phyloP scores from a whole-genome alignment of 2,329 filamentous ascomycete genomes.

The Pseudogymnoascus pannorum region DNA sequence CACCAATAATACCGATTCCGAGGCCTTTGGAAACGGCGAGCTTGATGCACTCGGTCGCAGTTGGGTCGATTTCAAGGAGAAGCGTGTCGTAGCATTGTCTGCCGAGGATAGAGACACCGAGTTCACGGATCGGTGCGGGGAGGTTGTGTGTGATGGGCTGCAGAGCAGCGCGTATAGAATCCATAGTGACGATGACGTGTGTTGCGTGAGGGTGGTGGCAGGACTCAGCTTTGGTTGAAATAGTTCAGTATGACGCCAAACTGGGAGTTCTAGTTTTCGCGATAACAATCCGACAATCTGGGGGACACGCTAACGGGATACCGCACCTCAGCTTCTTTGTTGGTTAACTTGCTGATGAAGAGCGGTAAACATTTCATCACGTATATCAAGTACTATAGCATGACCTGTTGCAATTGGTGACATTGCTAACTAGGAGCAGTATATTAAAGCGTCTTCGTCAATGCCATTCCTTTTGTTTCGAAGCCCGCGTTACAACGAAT shows the following conservation, averaged over 20 bases:
- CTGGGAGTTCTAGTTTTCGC: not conserved
- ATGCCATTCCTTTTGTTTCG: not conserved
- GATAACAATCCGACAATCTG: not conserved
- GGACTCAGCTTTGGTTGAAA: not conserved
- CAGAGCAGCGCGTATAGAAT: conserved; percentile 29
- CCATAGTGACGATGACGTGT: not conserved
- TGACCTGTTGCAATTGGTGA: not conserved
- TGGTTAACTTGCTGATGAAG: not conserved
- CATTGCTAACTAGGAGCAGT: not conserved
- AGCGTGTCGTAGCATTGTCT: conserved; percentile 77
- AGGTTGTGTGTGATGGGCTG: conserved; percentile 65
- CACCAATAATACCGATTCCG: conserved; percentile 86
- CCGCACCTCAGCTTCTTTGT: not conserved
- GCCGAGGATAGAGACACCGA: conserved; percentile 74
- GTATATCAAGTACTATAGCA: not conserved
- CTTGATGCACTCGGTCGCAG: conserved; percentile 72
- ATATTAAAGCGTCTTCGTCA: not conserved
- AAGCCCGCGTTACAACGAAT: not conserved
- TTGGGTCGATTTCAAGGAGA: conserved; percentile 74
- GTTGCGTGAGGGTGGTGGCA: not conserved
- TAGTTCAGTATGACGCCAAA: not conserved
- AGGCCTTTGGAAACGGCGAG: conserved; percentile 87
- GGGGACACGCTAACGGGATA: not conserved
- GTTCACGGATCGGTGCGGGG: conserved; percentile 65
- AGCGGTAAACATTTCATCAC: not conserved